Base-by-base conservation (phyloP, 202 grass and related monocot species). In the Setaria italica region DNA sequence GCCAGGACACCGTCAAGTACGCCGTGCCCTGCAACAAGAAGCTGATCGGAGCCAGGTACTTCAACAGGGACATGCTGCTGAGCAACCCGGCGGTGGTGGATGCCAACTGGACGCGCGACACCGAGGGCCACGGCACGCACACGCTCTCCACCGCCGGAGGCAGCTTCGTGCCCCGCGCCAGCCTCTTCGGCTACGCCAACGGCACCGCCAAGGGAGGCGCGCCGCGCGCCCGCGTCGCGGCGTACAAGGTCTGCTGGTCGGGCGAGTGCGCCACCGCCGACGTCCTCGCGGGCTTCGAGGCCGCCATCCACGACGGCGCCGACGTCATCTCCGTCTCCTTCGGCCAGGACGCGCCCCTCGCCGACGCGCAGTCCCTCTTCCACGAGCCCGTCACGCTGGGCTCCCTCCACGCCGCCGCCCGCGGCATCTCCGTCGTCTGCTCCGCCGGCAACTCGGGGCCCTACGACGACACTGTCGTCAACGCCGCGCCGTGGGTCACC, bases 131-230 rank as follows among this genome's bases (percentile, higher is more conserved):
- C 62, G 95, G 95, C 62, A 86, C 92, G n/a, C 95, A 97, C 88
- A 94, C 95, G 21, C 92, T 97, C 10, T 97, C 95, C 20, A 97
- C 92, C 0, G 92, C 92, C 4, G 92, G 55, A 0, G 95, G 95
- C 0, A 7, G 80, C 34, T 93, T 92, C 70, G 92, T 97, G 41
- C 84, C 89, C 0, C 85, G 95, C 47, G 92, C 89, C 19, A 93
- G 32, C 76, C 87, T 92, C 59, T 98, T 95, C 84, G 91, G 90
- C 74, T 86, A 92, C 54, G 93, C 89, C 65, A 95, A 74, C 46
- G 95, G 95, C 59, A 98, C 95, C 0, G 95, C 95, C n/a, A 95
- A 90, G 78, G 95, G 95, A 33, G 93, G 92, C 20, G 84, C 93
- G 0, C 95, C 95, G 0, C 7, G 80, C 5, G 91, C 95, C 3